phyloP scores from a whole-genome alignment of 176 grass and related monocot genomes.

The Cenchrus fungigraminus region DNA sequence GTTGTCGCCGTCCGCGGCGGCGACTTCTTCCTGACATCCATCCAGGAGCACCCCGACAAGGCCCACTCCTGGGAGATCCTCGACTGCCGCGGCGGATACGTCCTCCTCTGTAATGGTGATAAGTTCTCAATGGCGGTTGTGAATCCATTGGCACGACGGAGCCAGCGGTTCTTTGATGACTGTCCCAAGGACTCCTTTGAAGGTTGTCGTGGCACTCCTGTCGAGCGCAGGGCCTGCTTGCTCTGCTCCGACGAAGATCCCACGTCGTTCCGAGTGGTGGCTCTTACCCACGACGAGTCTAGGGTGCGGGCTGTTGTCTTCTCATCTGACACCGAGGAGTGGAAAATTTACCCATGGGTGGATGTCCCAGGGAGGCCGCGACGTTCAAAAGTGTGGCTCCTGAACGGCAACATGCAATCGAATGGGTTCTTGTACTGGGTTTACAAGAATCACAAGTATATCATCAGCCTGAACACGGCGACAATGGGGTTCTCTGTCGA shows the following conservation, averaged over 20 bases:
- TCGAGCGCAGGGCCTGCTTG: background rate
- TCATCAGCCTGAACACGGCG: background rate
- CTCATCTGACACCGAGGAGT: background rate
- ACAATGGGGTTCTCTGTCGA: slow-evolving; percentile 28
- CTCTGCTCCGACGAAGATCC: background rate
- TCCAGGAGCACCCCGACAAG: slow-evolving; percentile 18
- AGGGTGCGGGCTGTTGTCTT: slow-evolving; percentile 11
- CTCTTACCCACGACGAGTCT: background rate
- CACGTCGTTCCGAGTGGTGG: background rate
- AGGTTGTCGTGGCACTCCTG: background rate
- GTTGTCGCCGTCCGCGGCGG: slow-evolving; percentile 22
- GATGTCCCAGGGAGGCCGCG: background rate
- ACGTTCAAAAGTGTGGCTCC: background rate
- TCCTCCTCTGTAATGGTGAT: background rate
- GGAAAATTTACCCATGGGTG: slow-evolving; percentile 5
- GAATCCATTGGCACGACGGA: slow-evolving; percentile 2
- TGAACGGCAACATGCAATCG: background rate
- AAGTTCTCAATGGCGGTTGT: background rate
- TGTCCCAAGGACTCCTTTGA: background rate
- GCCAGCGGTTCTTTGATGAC: background rate
- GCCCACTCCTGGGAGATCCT: slow-evolving; percentile 24
- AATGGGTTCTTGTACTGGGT: slow-evolving; percentile 16
- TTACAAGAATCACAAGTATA: slow-evolving; percentile 14
- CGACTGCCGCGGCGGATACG: slow-evolving; percentile 26
- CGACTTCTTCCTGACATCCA: slow-evolving; percentile 41